phyloP scores from a whole-genome alignment of 306 rosid species.

The Senna tora region DNA sequence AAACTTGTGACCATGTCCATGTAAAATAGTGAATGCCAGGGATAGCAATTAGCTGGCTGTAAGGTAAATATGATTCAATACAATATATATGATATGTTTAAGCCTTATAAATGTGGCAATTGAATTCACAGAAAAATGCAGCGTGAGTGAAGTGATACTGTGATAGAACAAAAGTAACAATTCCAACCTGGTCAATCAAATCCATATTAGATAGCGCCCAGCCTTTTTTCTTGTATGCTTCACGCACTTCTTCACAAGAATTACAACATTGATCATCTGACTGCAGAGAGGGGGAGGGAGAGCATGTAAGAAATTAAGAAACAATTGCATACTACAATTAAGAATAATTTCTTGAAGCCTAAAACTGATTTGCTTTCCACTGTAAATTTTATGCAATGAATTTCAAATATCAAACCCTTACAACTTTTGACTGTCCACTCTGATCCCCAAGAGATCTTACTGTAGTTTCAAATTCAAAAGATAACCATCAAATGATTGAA shows the following conservation, averaged over 20 bases:
- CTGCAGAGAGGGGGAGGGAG: slow-evolving; percentile 54
- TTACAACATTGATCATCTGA: slow-evolving; percentile 88
- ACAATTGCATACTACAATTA: background rate
- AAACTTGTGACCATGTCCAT: background rate
- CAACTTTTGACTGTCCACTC: background rate
- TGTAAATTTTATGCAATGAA: background rate
- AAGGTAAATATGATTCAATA: background rate
- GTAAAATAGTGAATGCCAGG: background rate
- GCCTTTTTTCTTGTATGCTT: slow-evolving; percentile 88
- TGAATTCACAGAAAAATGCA: slow-evolving; percentile 13
- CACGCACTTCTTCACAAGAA: slow-evolving; percentile 89
- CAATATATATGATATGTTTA: background rate
- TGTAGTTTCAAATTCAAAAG: slow-evolving; percentile 30
- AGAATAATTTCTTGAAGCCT: background rate
- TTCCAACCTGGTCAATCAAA: slow-evolving; percentile 85
- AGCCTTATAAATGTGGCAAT: slow-evolving; percentile 23
- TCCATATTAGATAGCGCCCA: slow-evolving; percentile 85
- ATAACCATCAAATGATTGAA: slow-evolving; percentile 40
- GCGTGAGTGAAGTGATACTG: background rate
- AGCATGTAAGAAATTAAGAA: slow-evolving; percentile 35
- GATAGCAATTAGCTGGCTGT: background rate
- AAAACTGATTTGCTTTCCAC: slow-evolving; percentile 2
- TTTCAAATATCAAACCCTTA: slow-evolving; percentile 3
- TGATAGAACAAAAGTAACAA: slow-evolving; percentile 30
- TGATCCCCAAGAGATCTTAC: slow-evolving; percentile 15